phyloP scores from a whole-genome alignment of 768 basidiomycete genomes.

The Pluteus cervinus region DNA sequence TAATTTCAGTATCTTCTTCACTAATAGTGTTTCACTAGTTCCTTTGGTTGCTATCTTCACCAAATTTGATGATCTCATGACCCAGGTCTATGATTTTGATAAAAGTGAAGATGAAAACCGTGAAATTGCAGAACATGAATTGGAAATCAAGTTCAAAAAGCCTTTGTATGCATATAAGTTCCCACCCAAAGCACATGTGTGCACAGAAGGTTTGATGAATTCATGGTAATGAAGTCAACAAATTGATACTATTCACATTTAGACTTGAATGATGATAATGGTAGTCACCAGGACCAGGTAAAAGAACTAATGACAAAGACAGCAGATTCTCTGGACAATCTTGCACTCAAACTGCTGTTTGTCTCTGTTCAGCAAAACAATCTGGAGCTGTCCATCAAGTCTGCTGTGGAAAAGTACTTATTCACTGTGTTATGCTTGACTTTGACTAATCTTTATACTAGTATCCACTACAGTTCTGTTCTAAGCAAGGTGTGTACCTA shows the following conservation, averaged over 20 bases:
- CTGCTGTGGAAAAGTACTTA: too few relatives aligned
- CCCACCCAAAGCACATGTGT: conserved; percentile 13
- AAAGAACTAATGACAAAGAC: conserved; percentile 11
- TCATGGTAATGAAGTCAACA: not conserved
- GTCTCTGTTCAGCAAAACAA: conserved; percentile 19
- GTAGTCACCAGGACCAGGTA: conserved; percentile 9
- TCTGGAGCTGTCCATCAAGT: conserved; percentile 11
- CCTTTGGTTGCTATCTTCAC: conserved; percentile 33
- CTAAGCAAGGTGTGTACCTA: too few relatives aligned
- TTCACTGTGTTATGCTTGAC: too few relatives aligned
- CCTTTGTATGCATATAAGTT: conserved; percentile 10
- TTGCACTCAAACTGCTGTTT: conserved; percentile 13
- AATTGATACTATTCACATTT: conserved; percentile 1
- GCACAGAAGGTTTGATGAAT: conserved; percentile 12
- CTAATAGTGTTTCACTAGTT: conserved; percentile 16
- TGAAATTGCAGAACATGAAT: conserved; percentile 7
- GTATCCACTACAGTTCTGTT: too few relatives aligned
- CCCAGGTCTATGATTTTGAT: conserved; percentile 12
- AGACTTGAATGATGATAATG: conserved; percentile 12
- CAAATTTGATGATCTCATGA: conserved; percentile 25
- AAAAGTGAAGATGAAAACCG: conserved; percentile 6
- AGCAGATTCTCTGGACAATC: conserved; percentile 10
- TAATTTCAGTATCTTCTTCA: not conserved
- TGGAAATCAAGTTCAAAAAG: conserved; percentile 10
- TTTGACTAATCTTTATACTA: too few relatives aligned